Evolutionary conservation across 106 monocot genomes (phyloP).

Genomic region (Dendrobium chrysotoxum): DNA sequence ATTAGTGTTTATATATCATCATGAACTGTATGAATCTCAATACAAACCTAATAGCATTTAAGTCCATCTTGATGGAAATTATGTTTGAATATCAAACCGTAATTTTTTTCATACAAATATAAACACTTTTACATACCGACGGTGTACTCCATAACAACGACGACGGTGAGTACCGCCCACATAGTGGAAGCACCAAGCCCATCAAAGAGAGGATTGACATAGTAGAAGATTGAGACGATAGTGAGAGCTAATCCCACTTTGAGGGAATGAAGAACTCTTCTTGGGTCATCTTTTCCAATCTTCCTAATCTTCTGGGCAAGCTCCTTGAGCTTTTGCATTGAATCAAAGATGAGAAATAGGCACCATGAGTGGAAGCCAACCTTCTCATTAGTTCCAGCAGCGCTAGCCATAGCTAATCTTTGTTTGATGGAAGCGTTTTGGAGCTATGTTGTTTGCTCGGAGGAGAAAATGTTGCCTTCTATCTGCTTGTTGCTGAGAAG

Average conservation of each 20-base stretch:
- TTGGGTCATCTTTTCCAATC: constrained; percentile 41
- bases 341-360: neutral
- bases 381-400: constrained; percentile 2
- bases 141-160: constrained; percentile 66
- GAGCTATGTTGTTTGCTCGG: too few species aligned
- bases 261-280: constrained; percentile 38
- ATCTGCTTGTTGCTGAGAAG: neutral
- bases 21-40: too few species aligned
- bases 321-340: constrained; percentile 6
- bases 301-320: constrained; percentile 14
- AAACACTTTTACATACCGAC: constrained; percentile 21
- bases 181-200: constrained; percentile 43
- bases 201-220: constrained; percentile 39
- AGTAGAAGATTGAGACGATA: constrained; percentile 54
- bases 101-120: too few species aligned
- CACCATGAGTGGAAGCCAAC: neutral
- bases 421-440: too few species aligned
- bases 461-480: too few species aligned
- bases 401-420: neutral
- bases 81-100: too few species aligned
- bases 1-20: too few species aligned
- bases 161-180: constrained; percentile 68
- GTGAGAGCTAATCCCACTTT: constrained; percentile 60
- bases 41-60: too few species aligned
- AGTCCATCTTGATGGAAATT: too few species aligned